Base-by-base conservation (phyloP, 495 filamentous ascomycete genomes). In the Pseudomonodictys pantanalensis region DNA sequence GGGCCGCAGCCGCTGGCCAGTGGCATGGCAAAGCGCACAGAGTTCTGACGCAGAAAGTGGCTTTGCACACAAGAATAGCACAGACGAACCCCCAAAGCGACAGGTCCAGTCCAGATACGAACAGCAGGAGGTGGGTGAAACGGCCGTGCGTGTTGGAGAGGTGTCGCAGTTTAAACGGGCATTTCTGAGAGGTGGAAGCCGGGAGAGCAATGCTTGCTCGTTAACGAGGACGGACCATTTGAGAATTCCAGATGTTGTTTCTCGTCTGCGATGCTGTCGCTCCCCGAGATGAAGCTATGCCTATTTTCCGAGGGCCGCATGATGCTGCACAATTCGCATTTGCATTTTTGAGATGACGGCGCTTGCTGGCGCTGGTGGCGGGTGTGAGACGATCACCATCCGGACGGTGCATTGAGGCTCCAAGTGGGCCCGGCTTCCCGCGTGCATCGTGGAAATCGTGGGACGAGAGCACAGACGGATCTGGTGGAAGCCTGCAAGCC, bases 61-160 rank as follows among this genome's bases (percentile, higher is more conserved):
- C 58, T 54, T 30, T 33, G 52, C 26, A 6, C 5, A 45, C 52
- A 60, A 60, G 52, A 57, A 60, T 65, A 65, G 56, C 51, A 10
- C 32, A 26, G 10, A 8, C 29, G 25, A 51, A 12, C 28, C 49
- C 42, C 32, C 25, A 49, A 50, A 44, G 30, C 22, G 57, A 52
- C 56, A 56, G 38, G 30, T 15, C 43, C 23, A 39, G 32, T 32
- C 12, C 29, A 48, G 26, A 50, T n/a, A 26, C 12, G 45, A 57
- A 24, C 20, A 29, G 12, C 20, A 43, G 39, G 29, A 52, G 56
- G 56, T 41, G 24, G 24, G 47, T 66, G 63, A 66, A 66, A 66
- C 63, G 54, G 8, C 47, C 62, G 57, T 65, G 62, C 57, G 47
- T 65, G 56, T 60, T 65, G 52, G 56, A 57, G 52, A 30, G n/a